A percentile compares a stretch with the other conserved stretches of the same genome.
Conservation (phyloP, 345 rosid species). For the Microthlaspi erraticum region DNA sequence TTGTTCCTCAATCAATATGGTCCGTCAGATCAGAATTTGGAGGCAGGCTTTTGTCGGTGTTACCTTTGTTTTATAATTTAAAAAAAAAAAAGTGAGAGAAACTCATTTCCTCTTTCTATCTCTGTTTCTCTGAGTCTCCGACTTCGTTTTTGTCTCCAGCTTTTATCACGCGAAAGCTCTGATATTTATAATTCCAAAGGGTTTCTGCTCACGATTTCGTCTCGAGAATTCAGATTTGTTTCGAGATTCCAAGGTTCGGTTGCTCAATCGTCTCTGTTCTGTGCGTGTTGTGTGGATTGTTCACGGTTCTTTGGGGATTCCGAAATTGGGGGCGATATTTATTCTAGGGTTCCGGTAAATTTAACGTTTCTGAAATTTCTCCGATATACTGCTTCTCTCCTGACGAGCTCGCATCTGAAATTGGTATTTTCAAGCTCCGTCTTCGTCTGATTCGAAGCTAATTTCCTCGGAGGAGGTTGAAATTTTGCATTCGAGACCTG, state of each 20-base stretch:
- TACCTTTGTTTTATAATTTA: neutral
- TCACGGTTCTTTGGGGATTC: constrained; percentile 33
- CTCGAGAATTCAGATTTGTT: constrained; percentile 20
- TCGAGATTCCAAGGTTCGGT: neutral
- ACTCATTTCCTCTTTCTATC: neutral
- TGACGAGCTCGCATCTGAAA: constrained; percentile 25
- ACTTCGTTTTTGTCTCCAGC: constrained; percentile 28
- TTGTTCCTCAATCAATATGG: constrained; percentile 6
- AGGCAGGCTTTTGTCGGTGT: constrained; percentile 41
- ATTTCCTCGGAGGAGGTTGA: constrained; percentile 18
- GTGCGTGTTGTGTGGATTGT: constrained; percentile 9
- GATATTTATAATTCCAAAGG: constrained; percentile 3
- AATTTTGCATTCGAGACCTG: constrained; percentile 11
- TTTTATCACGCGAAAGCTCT: constrained; percentile 37
- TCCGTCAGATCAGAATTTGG: constrained; percentile 35
- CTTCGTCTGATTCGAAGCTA: constrained; percentile 22
- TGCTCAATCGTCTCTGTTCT: constrained; percentile 18
- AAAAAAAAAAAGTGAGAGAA: neutral
- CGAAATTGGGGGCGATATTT: constrained; percentile 31
- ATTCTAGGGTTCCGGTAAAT: constrained; percentile 41
- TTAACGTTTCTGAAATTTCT: neutral
- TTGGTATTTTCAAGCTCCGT: constrained; percentile 20
- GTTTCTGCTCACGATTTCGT: constrained; percentile 5
- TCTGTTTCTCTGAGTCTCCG: constrained; percentile 21
- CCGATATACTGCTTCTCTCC: constrained; percentile 13